Base-by-base conservation (phyloP, 1,139 yeast species). In the Sugiyamaella pinicola region DNA sequence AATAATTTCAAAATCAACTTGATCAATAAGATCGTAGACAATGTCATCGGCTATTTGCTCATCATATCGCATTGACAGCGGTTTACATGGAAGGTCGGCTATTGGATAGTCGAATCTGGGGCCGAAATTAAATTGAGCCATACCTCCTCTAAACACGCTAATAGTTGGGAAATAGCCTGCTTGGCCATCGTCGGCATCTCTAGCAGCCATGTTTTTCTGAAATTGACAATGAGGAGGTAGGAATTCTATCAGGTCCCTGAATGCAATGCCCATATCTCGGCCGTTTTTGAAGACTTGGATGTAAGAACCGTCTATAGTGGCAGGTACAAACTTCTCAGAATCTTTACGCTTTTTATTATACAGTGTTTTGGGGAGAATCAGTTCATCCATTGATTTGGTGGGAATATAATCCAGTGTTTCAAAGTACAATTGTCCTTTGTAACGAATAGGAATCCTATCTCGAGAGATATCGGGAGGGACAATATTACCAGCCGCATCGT, bases 91-190 rank as follows among this genome's bases (percentile, higher is more conserved):
- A 0, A 60, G 61, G 17, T 51, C 58, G 1, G 61, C 62, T 1
- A 85, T 82, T 12, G 55, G 52, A 53, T 57, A 74, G 54, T 74
- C 73, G 60, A 87, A 81, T n/a, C 79, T 72, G 0, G 91, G 90
- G 0, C 91, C 90, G 12, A 87, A 75, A 60, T 84, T 83, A 51
- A 89, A 69, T 52, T 79, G 73, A 6, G 88, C 96, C 12, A 80
- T 74, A 0, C 98, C 99, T 9, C 87, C 87, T 59, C 82, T 82
- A 65, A 83, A 93, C 33, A 87, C 87, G 52, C 96, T 87, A 31
- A 89, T 75, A 72, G 91, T 88, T 1, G 99, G 99, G 69, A 83
- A 93, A 67, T 95, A 93, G 0, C 98, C 99, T 52, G 90, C 71
- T 45, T 82, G 75, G 1, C 96, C 96, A 66, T 93, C 97, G 66